Evolutionary conservation across 1,284 basidiomycete species (phyloP).

Genomic region (Dichomitus squalens): DNA sequence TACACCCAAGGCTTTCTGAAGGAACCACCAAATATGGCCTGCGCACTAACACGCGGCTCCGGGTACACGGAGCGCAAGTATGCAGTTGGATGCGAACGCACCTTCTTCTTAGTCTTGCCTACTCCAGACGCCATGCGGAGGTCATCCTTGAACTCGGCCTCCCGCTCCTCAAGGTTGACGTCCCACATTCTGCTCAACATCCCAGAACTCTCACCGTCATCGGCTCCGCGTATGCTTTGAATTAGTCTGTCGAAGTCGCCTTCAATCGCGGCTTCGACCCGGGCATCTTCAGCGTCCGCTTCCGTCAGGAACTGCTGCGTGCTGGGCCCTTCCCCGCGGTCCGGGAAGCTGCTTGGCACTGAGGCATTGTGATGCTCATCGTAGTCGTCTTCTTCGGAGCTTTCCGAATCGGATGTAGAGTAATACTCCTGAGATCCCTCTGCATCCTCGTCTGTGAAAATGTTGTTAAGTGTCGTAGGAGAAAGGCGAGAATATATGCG

Average conservation of each 20-base stretch:
- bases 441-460: conserved; percentile 14
- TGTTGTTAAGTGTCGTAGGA: not conserved
- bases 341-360: not conserved
- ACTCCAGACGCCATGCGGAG: conserved; percentile 71
- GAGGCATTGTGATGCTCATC: not conserved
- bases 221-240: conserved; percentile 56
- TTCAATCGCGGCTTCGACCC: conserved; percentile 33
- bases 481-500: too few relatives aligned
- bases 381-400: not conserved
- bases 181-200: conserved; percentile 69
- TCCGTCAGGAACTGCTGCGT: not conserved
- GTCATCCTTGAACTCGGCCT: conserved; percentile 70
- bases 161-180: conserved; percentile 63
- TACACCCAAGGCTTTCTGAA: too few relatives aligned
- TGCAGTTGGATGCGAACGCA: conserved; percentile 21
- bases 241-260: conserved; percentile 55
- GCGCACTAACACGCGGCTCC: conserved; percentile 45
- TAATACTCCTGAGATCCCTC: conserved; percentile 16
- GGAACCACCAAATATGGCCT: too few relatives aligned
- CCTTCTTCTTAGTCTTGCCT: conserved; percentile 54
- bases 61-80: not conserved
- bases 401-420: conserved; percentile 9
- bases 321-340: not conserved
- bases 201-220: conserved; percentile 47
- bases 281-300: conserved; percentile 13